These are phyloP conservation scores for Sporothrix inflata DNA, from an alignment of 2,329 filamentous ascomycete species.

Conservation along the genomic window DNA sequence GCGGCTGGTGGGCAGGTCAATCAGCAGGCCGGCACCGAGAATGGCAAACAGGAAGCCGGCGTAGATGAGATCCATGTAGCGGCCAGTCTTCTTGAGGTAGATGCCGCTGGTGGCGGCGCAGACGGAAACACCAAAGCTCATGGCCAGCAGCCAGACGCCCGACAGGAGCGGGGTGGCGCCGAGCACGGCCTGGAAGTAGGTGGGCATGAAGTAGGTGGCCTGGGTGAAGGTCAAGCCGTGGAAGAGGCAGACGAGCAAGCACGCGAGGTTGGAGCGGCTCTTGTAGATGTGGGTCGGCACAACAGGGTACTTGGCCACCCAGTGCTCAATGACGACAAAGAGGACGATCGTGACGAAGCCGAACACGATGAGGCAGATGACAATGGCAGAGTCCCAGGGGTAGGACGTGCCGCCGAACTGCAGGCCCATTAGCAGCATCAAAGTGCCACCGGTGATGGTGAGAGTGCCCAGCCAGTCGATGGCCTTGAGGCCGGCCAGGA, in stretches of 20 bases:
- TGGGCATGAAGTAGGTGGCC: constrained; percentile 70
- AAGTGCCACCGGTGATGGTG: constrained; percentile 61
- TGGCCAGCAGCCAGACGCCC: constrained; percentile 46
- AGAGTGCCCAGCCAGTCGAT: constrained; percentile 58
- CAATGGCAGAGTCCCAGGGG: constrained; percentile 64
- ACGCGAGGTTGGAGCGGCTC: constrained; percentile 58
- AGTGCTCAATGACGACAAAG: constrained; percentile 66
- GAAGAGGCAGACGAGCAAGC: constrained; percentile 51
- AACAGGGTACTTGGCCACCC: constrained; percentile 67
- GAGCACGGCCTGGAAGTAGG: constrained; percentile 73
- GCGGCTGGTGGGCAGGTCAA: constrained; percentile 50
- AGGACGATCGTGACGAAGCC: constrained; percentile 53
- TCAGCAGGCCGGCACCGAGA: constrained; percentile 58
- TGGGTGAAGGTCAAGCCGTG: constrained; percentile 65
- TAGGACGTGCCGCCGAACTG: constrained; percentile 63
- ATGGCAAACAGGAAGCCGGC: constrained; percentile 55
- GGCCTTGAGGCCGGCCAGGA: constrained; percentile 65
- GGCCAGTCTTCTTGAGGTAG: constrained; percentile 38
- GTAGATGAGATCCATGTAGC: constrained; percentile 56
- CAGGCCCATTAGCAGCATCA: constrained; percentile 74
- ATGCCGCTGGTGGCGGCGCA: constrained; percentile 45
- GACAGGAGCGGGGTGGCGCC: constrained; percentile 64
- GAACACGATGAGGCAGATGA: constrained; percentile 66
- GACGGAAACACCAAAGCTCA: constrained; percentile 44
- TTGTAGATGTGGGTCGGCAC: constrained; percentile 68